Evolutionary conservation across 768 basidiomycete species (phyloP).

Genomic region (Fibroporia radiculosa): DNA sequence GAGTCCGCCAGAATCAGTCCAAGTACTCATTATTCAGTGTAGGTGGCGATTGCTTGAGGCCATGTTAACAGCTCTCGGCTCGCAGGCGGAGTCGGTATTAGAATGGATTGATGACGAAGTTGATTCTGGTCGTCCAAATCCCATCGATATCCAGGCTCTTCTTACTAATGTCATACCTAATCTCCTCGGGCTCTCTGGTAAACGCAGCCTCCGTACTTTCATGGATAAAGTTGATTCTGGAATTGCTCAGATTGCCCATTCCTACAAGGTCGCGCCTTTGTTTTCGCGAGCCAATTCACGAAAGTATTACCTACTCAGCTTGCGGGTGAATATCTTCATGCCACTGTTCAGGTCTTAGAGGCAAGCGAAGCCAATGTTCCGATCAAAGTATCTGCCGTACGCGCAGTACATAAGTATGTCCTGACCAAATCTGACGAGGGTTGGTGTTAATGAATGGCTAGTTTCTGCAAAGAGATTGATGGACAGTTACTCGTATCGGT

Average conservation of each 20-base stretch:
- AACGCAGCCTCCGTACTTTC: slow-evolving; percentile 17
- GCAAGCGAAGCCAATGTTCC: slow-evolving; percentile 63
- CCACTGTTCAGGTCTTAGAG: slow-evolving; percentile 82
- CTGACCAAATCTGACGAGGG: not conserved
- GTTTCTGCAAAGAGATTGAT: slow-evolving; percentile 64
- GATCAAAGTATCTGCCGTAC: slow-evolving; percentile 90
- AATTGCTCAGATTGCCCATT: slow-evolving; percentile 67
- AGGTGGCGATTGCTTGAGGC: slow-evolving; percentile 96
- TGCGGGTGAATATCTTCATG: slow-evolving; percentile 80
- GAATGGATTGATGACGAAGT: slow-evolving; percentile 74
- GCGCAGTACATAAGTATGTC: slow-evolving; percentile 84
- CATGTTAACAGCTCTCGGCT: slow-evolving; percentile 72
- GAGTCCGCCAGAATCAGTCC: too few relatives aligned
- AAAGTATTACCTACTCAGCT: slow-evolving; percentile 63
- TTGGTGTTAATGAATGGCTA: slow-evolving; percentile 21
- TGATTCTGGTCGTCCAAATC: slow-evolving; percentile 50
- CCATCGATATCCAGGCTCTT: slow-evolving; percentile 71
- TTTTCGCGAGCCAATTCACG: slow-evolving; percentile 88
- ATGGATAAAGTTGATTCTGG: not conserved
- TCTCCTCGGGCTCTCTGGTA: slow-evolving; percentile 65
- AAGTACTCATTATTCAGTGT: slow-evolving; percentile 1
- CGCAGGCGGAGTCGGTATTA: slow-evolving; percentile 67
- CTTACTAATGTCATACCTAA: slow-evolving; percentile 76
- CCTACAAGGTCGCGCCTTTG: slow-evolving; percentile 90
- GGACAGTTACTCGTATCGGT: slow-evolving; percentile 53